Conservation (phyloP, 148 eudicot genomes). For the Nyssa sinensis region DNA sequence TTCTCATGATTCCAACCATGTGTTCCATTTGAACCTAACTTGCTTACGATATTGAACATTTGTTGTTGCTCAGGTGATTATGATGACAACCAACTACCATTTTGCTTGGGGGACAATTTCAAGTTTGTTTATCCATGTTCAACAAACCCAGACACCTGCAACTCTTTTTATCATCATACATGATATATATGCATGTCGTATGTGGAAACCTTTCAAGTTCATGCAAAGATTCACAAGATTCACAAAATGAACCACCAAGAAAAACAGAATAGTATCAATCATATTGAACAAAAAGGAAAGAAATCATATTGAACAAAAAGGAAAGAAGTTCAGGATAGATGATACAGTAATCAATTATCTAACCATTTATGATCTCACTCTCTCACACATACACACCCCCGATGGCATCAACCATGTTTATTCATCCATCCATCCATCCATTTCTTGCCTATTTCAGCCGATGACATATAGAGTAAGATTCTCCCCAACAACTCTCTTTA, state of each 20-base stretch:
- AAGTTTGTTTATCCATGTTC: not conserved
- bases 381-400: not conserved
- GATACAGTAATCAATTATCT: not conserved
- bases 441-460: too few species aligned
- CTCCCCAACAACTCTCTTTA: not conserved
- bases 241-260: not conserved
- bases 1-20: too few species aligned
- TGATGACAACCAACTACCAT: not conserved
- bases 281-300: too few species aligned
- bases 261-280: not conserved
- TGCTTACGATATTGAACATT: too few species aligned
- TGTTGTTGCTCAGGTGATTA: too few species aligned
- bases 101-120: not conserved
- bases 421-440: too few species aligned
- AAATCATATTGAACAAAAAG: too few species aligned
- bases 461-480: too few species aligned
- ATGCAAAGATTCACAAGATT: not conserved
- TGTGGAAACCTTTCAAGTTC: not conserved
- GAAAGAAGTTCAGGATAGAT: not conserved
- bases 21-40: too few species aligned
- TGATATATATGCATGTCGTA: not conserved
- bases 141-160: not conserved
- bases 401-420: too few species aligned
- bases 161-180: constrained; percentile 2
- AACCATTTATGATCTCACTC: not conserved